Conservation (phyloP, 257 asterid species). For the Coffea eugenioides region DNA sequence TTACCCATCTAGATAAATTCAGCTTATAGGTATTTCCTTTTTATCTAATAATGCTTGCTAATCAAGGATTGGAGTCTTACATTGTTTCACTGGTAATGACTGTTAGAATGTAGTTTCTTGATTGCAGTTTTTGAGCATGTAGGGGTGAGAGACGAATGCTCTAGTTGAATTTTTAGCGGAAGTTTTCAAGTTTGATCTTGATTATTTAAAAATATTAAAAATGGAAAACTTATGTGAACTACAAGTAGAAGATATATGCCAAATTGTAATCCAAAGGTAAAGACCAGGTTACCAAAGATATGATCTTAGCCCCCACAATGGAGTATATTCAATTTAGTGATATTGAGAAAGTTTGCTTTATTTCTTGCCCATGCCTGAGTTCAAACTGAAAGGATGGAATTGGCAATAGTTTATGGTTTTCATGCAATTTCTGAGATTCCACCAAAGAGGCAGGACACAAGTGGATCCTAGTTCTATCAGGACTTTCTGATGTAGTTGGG, state of each 20-base stretch:
- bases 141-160: not conserved
- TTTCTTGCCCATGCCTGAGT: not conserved
- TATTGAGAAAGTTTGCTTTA: not conserved
- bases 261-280: too few relatives aligned
- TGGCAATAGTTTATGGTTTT: not conserved
- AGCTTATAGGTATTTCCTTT: not conserved
- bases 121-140: not conserved
- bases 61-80: not conserved
- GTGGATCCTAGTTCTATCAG: too few relatives aligned
- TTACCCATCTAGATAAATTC: not conserved
- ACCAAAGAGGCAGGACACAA: not conserved
- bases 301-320: not conserved
- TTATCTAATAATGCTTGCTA: not conserved
- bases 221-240: not conserved
- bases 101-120: not conserved
- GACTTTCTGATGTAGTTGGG: too few relatives aligned
- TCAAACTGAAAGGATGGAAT: not conserved
- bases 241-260: too few relatives aligned
- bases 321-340: not conserved
- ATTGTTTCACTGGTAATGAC: not conserved
- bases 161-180: too few relatives aligned
- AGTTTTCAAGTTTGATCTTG: not conserved
- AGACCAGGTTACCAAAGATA: not conserved
- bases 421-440: not conserved
- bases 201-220: not conserved